Evolutionary conservation across 2,329 filamentous ascomycete genomes (phyloP), one percentile per base, ranked within the genome.

Genomic region (Calonectria leucothoes): DNA sequence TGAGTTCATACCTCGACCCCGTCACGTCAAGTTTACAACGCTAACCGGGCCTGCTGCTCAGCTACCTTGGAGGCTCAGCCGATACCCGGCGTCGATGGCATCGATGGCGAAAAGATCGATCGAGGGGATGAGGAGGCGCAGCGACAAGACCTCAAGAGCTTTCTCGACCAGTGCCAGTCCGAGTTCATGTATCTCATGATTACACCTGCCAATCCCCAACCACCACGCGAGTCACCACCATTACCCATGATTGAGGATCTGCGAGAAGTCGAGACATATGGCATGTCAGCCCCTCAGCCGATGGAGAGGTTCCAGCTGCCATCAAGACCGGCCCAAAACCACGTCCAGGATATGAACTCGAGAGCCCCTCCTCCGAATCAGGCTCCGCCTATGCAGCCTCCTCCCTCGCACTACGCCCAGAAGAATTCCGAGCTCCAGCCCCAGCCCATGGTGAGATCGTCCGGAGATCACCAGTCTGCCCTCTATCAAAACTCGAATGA

Each of bases 181-280:
- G 91, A 93, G 80, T 92, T 93, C 73, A 92, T 91, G 75, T 93
- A 93, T 78, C 86, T 93, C 17, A 92, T 93, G 91, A 88, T 92
- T 65, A 91, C 91, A 0, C 91, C 91, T 1, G 91, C 91, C 49
- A 93, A 93, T 81, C 91, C 91, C 4, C 84, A 89, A 51, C 91
- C 91, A 1, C 91, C 91, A n/a, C 88, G 91, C 81, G 91, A 93
- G 29, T 91, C 90, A 2, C 89, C 90, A 6, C 89, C 88, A 3
- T 81, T 91, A 14, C 90, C 90, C 12, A 85, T 91, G 51, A 87
- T 91, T 31, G 91, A 92, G 63, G 91, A 92, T 68, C 77, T 91
- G n/a, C 85, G 89, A 63, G 89, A 92, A 71, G 86, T 86, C 37
- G 91, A 90, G 51, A 91, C 89, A 37, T 80, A 80, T 71, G 87